Evolutionary conservation across 139 green algal species (phyloP).

Genomic region (Chlamydomonas sp.): DNA sequence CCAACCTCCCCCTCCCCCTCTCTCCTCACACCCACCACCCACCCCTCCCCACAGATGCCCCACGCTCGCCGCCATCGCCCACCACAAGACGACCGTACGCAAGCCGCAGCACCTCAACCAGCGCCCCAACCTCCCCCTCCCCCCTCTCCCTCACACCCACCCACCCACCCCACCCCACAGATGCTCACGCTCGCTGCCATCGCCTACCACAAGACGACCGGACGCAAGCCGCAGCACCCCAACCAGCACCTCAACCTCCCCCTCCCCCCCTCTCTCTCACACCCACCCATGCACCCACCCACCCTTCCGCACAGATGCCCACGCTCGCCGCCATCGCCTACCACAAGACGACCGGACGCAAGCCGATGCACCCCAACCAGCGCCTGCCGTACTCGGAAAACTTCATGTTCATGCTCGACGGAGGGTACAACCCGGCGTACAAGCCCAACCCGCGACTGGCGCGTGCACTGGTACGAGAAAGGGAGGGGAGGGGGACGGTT

Average conservation of each 20-base stretch:
- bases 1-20: too few relatives aligned
- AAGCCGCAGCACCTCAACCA: too few relatives aligned
- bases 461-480: constrained; percentile 58
- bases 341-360: constrained; percentile 81
- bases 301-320: constrained; percentile 81
- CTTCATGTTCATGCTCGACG: constrained; percentile 99
- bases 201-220: constrained; percentile 88
- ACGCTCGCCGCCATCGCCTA: constrained; percentile 88
- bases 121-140: too few relatives aligned
- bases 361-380: constrained; percentile 67
- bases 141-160: too few relatives aligned
- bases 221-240: constrained; percentile 61
- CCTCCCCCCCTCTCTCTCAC: too few relatives aligned
- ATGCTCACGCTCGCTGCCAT: constrained; percentile 81
- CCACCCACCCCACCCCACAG: too few relatives aligned
- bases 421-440: constrained; percentile 57
- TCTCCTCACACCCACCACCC: too few relatives aligned
- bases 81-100: too few relatives aligned
- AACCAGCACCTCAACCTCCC: constrained; percentile 83
- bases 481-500: neutral
- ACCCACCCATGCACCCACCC: too few relatives aligned
- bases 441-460: constrained; percentile 76
- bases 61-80: neutral
- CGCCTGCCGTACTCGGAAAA: constrained; percentile 88
- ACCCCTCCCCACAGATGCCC: neutral